A percentile compares a stretch with the other conserved stretches of the same genome.
Evolutionary conservation across 108 stramenopile genomes (phyloP).

Genomic region (Fragilaria radians): DNA sequence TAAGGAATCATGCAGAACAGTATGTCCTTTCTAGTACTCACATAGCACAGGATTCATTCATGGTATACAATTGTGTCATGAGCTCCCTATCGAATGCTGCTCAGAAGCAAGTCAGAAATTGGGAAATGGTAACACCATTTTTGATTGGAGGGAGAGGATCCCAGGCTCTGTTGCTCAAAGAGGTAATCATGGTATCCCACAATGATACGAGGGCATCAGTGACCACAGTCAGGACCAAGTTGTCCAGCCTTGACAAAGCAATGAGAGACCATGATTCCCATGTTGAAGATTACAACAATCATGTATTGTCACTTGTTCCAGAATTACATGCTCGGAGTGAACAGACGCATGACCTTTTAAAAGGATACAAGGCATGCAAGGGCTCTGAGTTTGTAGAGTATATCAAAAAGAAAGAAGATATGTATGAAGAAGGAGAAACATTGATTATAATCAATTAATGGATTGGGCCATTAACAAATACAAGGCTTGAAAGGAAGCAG

Average conservation of each 20-base stretch:
- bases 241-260: constrained; percentile 13
- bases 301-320: constrained; percentile 9
- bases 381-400: constrained; percentile 18
- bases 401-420: constrained; percentile 16
- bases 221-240: constrained; percentile 5
- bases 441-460: constrained; percentile 20
- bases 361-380: constrained; percentile 11
- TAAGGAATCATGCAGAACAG: not conserved
- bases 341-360: constrained; percentile 11
- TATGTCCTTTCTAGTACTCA: not conserved
- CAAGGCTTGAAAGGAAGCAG: constrained; percentile 4
- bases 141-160: not conserved
- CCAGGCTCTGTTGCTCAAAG: constrained; percentile 18
- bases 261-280: constrained; percentile 14
- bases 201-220: constrained; percentile 23
- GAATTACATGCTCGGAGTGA: constrained; percentile 15
- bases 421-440: constrained; percentile 18
- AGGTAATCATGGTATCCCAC: constrained; percentile 11
- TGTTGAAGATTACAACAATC: constrained; percentile 24
- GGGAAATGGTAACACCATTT: not conserved
- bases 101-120: not conserved
- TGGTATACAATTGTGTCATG: not conserved
- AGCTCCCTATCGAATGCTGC: constrained; percentile 6
- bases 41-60: constrained; percentile 2
- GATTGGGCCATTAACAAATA: constrained; percentile 19